These are phyloP conservation scores for Phytophthora aleatoria DNA, from an alignment of 352 stramenopile species.

Conservation along the genomic window DNA sequence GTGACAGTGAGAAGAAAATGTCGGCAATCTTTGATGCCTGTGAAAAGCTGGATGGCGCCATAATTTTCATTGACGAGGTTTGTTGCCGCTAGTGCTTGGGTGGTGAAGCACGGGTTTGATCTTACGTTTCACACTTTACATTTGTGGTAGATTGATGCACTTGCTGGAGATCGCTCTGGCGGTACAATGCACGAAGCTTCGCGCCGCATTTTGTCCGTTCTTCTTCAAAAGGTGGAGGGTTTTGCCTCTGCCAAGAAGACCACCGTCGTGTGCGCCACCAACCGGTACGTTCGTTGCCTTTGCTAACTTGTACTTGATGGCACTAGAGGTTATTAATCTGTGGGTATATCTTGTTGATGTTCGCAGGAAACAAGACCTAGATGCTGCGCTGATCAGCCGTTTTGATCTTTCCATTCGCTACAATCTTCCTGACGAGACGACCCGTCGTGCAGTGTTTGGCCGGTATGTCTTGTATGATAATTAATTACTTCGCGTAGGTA, in stretches of 20 bases:
- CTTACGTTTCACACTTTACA: background rate
- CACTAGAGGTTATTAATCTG: background rate
- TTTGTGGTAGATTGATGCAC: slow-evolving; percentile 80
- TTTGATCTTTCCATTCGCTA: slow-evolving; percentile 95
- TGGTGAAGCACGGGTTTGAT: background rate
- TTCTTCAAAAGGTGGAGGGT: slow-evolving; percentile 93
- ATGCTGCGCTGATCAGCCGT: slow-evolving; percentile 91
- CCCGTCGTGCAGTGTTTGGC: slow-evolving; percentile 87
- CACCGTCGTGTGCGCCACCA: slow-evolving; percentile 93
- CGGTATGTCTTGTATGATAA: slow-evolving; percentile 44
- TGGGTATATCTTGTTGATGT: background rate
- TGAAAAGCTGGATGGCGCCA: slow-evolving; percentile 90
- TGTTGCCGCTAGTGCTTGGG: slow-evolving; percentile 1
- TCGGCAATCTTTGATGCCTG: slow-evolving; percentile 94
- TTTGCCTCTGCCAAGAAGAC: slow-evolving; percentile 93
- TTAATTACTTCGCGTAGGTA: background rate
- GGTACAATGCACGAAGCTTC: slow-evolving; percentile 94
- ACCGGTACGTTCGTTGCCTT: slow-evolving; percentile 51
- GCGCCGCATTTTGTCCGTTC: slow-evolving; percentile 89
- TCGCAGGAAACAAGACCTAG: slow-evolving; percentile 91
- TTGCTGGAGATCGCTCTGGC: slow-evolving; percentile 88
- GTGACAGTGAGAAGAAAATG: slow-evolving; percentile 95
- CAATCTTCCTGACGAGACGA: slow-evolving; percentile 85
- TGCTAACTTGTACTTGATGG: background rate
- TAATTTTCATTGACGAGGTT: slow-evolving; percentile 96